Base-by-base conservation (phyloP, 1,284 basidiomycete genomes). In the Marasmius fiardii region DNA sequence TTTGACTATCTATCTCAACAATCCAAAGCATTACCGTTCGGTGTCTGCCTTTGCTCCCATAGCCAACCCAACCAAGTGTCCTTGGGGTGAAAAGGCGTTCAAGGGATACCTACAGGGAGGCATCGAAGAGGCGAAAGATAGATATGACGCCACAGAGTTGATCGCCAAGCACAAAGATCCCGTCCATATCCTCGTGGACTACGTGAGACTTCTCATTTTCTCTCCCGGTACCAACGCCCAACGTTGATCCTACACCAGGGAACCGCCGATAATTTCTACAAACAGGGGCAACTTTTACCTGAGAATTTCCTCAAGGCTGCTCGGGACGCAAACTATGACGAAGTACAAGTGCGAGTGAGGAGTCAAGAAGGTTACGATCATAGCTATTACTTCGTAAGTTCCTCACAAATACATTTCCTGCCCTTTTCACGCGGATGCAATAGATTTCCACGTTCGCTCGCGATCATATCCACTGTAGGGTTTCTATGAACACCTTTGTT, bases 31-130 rank as follows among this genome's bases (percentile, higher is more conserved):
- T 59, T 99, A 91, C 75, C 85, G 86, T 58, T 95, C 93, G 21
- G 90, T 82, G n/a, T 96, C 93, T 10, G 97, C 93, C 0, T 99
- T 99, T 69, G 79, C 96, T 21, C 95, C 96, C 1, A 92, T 98
- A 59, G 76, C 86, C 64, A 97, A 99, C 73, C 95, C 97, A 0
- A 87, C 88, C 12, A 79, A 86, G 50, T 91, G 88, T 52, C 86
- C 90, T 0, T 98, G 96, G 95, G 96, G 97, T 31, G 77, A 89
- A 64, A 97, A 96, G 68, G 95, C 95, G 0, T 98, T 99, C 74
- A 67, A 65, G 3, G 92, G 93, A n/a, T 98, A 98, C 74, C 82
- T 99, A 21, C 73, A 79, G 55, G 88, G 87, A 18, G 93, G 92
- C 2, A 60, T 88, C 18, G 80, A 87, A 54, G 94, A 95, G 67